Conservation (phyloP, 169 alveolate genomes). For the Babesia ovata region DNA sequence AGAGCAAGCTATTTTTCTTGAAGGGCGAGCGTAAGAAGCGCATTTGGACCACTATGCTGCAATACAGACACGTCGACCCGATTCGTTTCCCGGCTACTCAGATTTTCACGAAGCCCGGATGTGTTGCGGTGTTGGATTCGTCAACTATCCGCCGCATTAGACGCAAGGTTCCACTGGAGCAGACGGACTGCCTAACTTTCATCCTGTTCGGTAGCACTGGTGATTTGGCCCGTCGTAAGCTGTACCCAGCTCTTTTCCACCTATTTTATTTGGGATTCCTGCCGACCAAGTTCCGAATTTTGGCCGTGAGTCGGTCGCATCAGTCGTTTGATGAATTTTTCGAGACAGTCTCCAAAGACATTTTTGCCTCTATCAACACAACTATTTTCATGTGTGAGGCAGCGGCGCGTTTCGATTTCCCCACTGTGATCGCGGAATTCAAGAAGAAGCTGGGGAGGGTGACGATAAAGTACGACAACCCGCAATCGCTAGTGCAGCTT, state of each 20-base stretch:
- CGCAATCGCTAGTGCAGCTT: conserved; percentile 19
- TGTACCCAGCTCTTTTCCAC: conserved; percentile 69
- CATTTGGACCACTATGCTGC: conserved; percentile 69
- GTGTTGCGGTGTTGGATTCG: conserved; percentile 67
- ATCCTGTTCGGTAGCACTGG: conserved; percentile 65
- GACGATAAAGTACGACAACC: conserved; percentile 42
- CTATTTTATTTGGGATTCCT: conserved; percentile 65
- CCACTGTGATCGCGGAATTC: conserved; percentile 64
- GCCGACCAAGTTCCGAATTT: conserved; percentile 55
- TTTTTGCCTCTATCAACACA: conserved; percentile 64
- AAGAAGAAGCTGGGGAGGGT: conserved; percentile 48
- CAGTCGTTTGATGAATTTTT: conserved; percentile 62
- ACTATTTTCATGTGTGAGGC: conserved; percentile 60
- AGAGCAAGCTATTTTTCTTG: conserved; percentile 60
- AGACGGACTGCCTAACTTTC: conserved; percentile 53
- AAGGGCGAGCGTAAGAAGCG: conserved; percentile 70
- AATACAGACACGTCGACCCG: conserved; percentile 67
- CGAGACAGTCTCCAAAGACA: conserved; percentile 56
- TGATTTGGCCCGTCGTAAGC: conserved; percentile 56
- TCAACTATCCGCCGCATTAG: conserved; percentile 54
- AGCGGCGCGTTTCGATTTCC: conserved; percentile 67
- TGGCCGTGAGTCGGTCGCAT: conserved; percentile 53
- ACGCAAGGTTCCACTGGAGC: conserved; percentile 48
- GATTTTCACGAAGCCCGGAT: conserved; percentile 69
- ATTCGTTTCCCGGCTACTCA: conserved; percentile 70